Base-by-base conservation (phyloP, 75 land plant species). In the Adiantum capillusveneris region DNA sequence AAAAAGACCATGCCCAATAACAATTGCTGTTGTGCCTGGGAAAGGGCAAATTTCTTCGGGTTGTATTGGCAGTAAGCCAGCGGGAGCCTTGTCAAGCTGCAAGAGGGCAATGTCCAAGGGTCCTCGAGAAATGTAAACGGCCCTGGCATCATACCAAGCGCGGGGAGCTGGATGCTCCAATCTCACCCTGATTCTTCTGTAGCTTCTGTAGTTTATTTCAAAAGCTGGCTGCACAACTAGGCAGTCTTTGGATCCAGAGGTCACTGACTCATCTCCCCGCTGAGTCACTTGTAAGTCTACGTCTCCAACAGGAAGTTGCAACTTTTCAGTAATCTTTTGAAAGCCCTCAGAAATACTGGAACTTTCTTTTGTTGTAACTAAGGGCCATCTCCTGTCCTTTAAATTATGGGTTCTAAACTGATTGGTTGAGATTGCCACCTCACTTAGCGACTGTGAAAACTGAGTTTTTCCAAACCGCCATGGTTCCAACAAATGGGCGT, bases 401-500 rank as follows among this genome's bases (percentile, higher is more conserved):
- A 34, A 9, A 9, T 34, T 9, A 34, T 34, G 37, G 37, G 37
- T 34, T 34, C 9, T 9, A 5, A 34, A 34, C 9, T 5, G 24
- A 36, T 58, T 39, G 16, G 43, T 30, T 18, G 25, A 11, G 2
- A 17, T 30, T 27, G 31, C 1, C 46, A 34, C 1, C 17, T 34
- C 29, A 9, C n/a, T 26, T 54, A 6, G 26, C 25, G 58, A 39
- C 21, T 54, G 65, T 61, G 64, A 52, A 27, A 55, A 25, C 51
- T 41, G 66, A 34, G 76, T 62, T 72, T 71, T 82, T 0, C 86
- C 82, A 81, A 82, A 92, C 59, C 97, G 69, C 97, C 97, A 92
- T 29, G 97, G 97, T 64, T 92, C 97, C 31, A 92, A 48, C 26
- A 92, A 63, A 73, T 92, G 97, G 53, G 97, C 97, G 79, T 92